Evolutionary conservation across 2,329 filamentous ascomycete genomes (phyloP).

Genomic region (Fusarium concolor): DNA sequence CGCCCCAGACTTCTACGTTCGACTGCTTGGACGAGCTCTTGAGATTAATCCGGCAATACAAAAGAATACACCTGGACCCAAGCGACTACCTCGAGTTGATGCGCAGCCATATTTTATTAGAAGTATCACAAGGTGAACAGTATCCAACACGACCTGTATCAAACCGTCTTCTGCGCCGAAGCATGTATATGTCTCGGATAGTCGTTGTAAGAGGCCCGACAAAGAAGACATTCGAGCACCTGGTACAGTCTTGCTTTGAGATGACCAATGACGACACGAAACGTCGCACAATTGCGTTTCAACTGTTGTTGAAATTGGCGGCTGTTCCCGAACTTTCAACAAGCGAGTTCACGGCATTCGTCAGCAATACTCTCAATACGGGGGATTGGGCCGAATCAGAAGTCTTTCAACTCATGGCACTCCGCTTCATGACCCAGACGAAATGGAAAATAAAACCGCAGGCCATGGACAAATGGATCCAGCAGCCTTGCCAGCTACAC

Average conservation of each 20-base stretch:
- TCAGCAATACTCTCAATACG: background rate
- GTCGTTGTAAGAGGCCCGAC: background rate
- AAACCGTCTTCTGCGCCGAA: conserved; percentile 15
- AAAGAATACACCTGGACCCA: conserved; percentile 4
- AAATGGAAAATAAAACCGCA: conserved; percentile 10
- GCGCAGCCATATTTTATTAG: conserved; percentile 11
- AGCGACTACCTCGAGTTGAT: conserved; percentile 18
- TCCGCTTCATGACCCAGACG: conserved; percentile 18
- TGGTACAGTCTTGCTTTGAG: conserved; percentile 12
- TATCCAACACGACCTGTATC: background rate
- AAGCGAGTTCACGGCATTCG: conserved; percentile 1
- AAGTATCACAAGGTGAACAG: conserved; percentile 1
- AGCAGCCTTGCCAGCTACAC: background rate
- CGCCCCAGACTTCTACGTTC: conserved; percentile 25
- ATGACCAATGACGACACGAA: background rate
- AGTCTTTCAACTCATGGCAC: conserved; percentile 17
- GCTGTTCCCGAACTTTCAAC: background rate
- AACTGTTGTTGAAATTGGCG: conserved; percentile 28
- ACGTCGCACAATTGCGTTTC: conserved; percentile 16
- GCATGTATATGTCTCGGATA: conserved; percentile 17
- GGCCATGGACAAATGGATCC: conserved; percentile 4
- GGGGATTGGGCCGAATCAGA: conserved; percentile 14
- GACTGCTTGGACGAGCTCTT: conserved; percentile 24
- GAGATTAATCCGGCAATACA: conserved; percentile 10
- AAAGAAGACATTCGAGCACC: background rate